Base-by-base conservation (phyloP, 192 early-diverging fungal species). In the Coemansia sp. region DNA sequence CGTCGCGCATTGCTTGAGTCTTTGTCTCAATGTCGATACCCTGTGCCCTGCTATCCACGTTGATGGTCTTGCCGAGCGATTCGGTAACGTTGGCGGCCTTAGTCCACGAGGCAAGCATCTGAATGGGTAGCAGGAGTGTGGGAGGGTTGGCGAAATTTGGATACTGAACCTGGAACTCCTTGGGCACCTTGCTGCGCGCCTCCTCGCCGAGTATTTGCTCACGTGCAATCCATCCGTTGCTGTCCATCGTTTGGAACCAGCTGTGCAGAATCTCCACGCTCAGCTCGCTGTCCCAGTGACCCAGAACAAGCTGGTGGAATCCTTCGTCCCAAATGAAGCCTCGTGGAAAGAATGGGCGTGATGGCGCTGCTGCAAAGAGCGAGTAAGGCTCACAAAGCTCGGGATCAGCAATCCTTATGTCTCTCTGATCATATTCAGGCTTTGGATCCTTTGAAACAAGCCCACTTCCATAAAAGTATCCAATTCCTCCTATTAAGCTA, bases 251-350 rank as follows among this genome's bases (percentile, higher is more conserved):
- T 44, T 72, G 65, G 45, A 85, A 81, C 96, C 94, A 98, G 71
- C 89, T 88, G 44, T 83, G 81, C 42, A 96, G 85, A 19, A 96
- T 86, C 19, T 95, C 92, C 40, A 95, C 64, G 68, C 94, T 91
- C 21, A 98, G 77, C 70, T 94, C 92, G 65, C 89, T 89, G 69
- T 98, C 94, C 92, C 93, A 98, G 50, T 85, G 85, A 1, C 91
- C 89, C 59, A 98, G 81, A 10, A 98, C 73, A 4, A 92, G 78
- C 67, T 94, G 88, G 65, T 95, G 93, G 74, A 96, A 98, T 0
- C 96, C 96, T 76, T 95, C 94, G 75, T 98, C 96, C 90, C 96
- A 98, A 45, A 95, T 86, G 62, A 96, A 98, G n/a, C 96, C 96
- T 39, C 96, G 86, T 50, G 96, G 94, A 72, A 98, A 98, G 72